Conservation (phyloP, 768 basidiomycete species). For the Tulasnella sp. region DNA sequence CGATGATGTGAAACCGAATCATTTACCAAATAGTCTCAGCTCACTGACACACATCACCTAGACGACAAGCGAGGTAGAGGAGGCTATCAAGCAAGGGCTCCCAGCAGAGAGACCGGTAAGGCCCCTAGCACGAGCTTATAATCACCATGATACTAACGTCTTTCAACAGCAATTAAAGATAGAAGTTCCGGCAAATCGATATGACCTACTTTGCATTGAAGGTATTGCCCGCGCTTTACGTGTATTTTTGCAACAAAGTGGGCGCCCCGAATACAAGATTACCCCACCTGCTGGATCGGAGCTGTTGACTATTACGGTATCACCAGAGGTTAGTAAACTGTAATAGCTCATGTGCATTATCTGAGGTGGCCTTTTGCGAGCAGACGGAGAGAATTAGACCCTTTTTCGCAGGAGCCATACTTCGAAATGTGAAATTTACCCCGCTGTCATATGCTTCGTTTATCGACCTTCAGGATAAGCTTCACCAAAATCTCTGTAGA, state of each 20-base stretch:
- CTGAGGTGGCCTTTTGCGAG: neutral
- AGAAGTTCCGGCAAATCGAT: constrained; percentile 98
- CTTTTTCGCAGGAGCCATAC: constrained; percentile 77
- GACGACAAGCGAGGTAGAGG: constrained; percentile 84
- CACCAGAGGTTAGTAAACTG: constrained; percentile 51
- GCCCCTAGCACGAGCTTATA: constrained; percentile 9
- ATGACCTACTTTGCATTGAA: constrained; percentile 94
- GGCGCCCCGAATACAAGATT: constrained; percentile 59
- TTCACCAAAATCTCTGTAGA: constrained; percentile 91
- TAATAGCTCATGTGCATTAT: constrained; percentile 17
- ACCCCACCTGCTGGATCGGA: constrained; percentile 60
- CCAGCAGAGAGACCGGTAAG: constrained; percentile 73
- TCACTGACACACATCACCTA: constrained; percentile 24
- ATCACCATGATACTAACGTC: constrained; percentile 9
- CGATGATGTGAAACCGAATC: constrained; percentile 62
- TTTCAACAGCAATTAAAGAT: constrained; percentile 83
- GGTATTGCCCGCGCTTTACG: constrained; percentile 80
- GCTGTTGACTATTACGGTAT: constrained; percentile 54
- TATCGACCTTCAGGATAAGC: constrained; percentile 98
- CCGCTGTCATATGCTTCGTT: constrained; percentile 85
- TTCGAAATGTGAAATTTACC: constrained; percentile 84
- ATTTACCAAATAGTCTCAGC: neutral
- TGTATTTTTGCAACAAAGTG: constrained; percentile 60
- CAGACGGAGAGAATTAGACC: constrained; percentile 78
- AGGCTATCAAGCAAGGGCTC: constrained; percentile 65